These are phyloP conservation scores for Verticillium nubilum DNA, from an alignment of 2,329 filamentous ascomycete genomes.

Conservation along the genomic window DNA sequence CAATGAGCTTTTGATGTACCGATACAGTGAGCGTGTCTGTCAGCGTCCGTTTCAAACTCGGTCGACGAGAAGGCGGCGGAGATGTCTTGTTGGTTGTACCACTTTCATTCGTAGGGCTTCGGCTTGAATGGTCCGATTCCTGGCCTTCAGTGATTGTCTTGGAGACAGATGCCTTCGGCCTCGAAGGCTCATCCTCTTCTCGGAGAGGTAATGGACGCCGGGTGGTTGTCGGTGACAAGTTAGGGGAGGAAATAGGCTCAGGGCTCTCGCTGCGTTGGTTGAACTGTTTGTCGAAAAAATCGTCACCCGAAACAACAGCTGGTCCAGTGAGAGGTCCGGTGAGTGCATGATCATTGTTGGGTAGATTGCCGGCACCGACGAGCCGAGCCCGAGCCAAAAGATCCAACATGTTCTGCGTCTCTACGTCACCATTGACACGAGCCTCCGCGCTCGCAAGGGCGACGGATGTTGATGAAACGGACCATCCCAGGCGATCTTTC, in stretches of 20 bases:
- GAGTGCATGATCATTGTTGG: conserved; percentile 36
- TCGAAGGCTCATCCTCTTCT: conserved; percentile 5
- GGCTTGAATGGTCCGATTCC: conserved; percentile 44
- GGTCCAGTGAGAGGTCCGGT: conserved; percentile 72
- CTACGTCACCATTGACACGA: conserved; percentile 73
- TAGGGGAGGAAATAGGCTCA: conserved; percentile 34
- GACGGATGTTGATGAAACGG: conserved; percentile 58
- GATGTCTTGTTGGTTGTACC: conserved; percentile 45
- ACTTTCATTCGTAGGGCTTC: conserved; percentile 52
- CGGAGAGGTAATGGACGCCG: conserved; percentile 6
- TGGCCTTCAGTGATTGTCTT: conserved; percentile 15
- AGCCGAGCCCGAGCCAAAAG: conserved; percentile 77
- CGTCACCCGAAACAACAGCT: conserved; percentile 64
- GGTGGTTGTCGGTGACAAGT: conserved; percentile 24
- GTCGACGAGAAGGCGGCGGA: conserved; percentile 53
- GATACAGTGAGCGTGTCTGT: conserved; percentile 74
- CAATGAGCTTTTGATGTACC: conserved; percentile 77
- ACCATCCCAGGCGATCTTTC: conserved; percentile 84
- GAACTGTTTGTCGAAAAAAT: conserved; percentile 84
- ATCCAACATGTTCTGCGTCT: conserved; percentile 88
- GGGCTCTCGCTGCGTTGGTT: conserved; percentile 47
- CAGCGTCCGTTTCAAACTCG: conserved; percentile 75
- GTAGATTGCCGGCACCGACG: conserved; percentile 61
- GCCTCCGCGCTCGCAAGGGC: conserved; percentile 81
- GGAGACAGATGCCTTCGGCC: conserved; percentile 7